Evolutionary conservation across 2,329 filamentous ascomycete genomes (phyloP).

Genomic region (Xylaria sp.): DNA sequence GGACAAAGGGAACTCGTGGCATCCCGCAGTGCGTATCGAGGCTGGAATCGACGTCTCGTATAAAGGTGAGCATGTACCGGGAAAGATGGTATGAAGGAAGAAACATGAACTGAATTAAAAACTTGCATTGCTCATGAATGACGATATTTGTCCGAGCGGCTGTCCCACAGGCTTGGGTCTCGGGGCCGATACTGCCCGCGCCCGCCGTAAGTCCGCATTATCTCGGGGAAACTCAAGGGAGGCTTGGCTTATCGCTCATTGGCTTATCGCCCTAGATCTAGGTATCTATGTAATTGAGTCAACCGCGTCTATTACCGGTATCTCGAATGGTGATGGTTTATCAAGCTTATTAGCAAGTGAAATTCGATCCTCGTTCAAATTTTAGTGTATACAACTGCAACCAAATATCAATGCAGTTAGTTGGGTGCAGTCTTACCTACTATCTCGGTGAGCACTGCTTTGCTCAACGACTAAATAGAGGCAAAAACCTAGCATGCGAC

Average conservation of each 20-base stretch:
- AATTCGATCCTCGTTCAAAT: no score
- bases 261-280: background rate
- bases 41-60: background rate
- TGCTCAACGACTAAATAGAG: no score
- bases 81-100: background rate
- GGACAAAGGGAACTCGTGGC: constrained; percentile 1
- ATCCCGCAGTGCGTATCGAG: constrained; percentile 1
- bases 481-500: background rate
- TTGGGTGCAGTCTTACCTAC: no score
- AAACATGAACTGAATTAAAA: constrained; percentile 8
- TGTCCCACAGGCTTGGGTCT: constrained; percentile 23
- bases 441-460: no score
- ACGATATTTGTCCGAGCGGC: constrained; percentile 28
- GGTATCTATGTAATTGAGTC: no score
- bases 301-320: no score
- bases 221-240: background rate
- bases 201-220: constrained; percentile 31
- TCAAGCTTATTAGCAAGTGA: background rate
- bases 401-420: no score
- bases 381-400: no score
- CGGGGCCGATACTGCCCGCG: constrained; percentile 34
- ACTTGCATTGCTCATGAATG: constrained; percentile 22
- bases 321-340: background rate
- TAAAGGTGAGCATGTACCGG: background rate
- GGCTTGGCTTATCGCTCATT: background rate